A percentile compares a stretch with the other conserved stretches of the same genome.
Evolutionary conservation across 1,139 yeast genomes (phyloP).

Genomic region (Taphrina confusa): DNA sequence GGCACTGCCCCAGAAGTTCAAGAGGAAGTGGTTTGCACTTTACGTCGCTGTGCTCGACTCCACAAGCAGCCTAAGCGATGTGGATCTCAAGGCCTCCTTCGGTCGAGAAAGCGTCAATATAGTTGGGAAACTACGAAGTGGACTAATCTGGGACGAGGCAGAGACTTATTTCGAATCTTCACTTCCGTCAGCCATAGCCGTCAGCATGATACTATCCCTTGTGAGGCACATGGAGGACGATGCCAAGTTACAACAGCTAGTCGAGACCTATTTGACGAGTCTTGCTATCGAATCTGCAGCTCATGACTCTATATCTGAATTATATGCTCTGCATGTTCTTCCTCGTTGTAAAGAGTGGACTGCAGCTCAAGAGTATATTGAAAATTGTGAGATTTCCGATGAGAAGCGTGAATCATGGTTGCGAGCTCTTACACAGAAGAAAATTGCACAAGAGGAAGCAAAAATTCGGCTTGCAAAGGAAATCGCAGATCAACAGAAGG

Average conservation of each 20-base stretch:
- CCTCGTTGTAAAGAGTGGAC: constrained; percentile 33
- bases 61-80: constrained; percentile 3
- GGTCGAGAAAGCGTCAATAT: constrained; percentile 13
- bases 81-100: background rate
- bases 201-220: constrained; percentile 10
- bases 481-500: constrained; percentile 7
- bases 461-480: background rate
- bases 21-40: constrained; percentile 18
- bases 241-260: constrained; percentile 14
- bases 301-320: constrained; percentile 19
- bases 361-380: constrained; percentile 23
- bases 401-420: constrained; percentile 14
- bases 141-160: constrained; percentile 27
- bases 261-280: constrained; percentile 19
- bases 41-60: constrained; percentile 28
- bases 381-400: constrained; percentile 6
- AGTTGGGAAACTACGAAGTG: constrained; percentile 1
- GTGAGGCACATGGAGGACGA: constrained; percentile 11
- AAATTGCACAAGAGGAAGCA: constrained; percentile 10
- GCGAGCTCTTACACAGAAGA: background rate
- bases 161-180: background rate
- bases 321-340: constrained; percentile 32
- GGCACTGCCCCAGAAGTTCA: background rate
- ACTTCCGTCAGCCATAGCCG: constrained; percentile 12
- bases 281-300: constrained; percentile 15